Base-by-base conservation (phyloP, 225 moss, liverwort and hornwort genomes). In the Marchantia polymorpha region DNA sequence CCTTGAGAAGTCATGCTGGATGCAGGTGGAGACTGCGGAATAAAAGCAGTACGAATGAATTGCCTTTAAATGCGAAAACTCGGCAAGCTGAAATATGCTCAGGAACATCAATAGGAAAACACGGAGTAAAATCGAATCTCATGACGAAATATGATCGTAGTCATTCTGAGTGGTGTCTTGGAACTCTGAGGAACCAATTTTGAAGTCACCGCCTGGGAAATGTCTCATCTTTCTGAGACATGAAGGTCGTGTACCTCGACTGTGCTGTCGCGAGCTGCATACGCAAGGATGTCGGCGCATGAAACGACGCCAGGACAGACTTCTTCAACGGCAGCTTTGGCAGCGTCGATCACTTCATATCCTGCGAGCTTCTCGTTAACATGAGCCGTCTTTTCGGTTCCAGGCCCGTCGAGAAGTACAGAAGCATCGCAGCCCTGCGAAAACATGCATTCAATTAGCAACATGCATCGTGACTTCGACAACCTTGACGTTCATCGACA, bases 231-330 rank as follows among this genome's bases (percentile, higher is more conserved):
- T 20, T 19, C 10, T 8, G 10, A 6, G 17, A 46, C 12, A 29
- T 10, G 16, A 19, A 50, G 39, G 2, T 2, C 39, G 39, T 5
- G 16, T 56, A 85, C 85, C 70, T 77, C 53, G 0, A 73, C 54
- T 16, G 83, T 81, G 77, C 66, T 56, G 50, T 85, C 85, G 19
- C 86, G 83, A 53, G 86, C 82, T 14, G 86, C 86, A 26, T 50
- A 82, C 2, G 39, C 27, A 0, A 89, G 4, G 53, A 89, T 78
- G 69, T 89, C 88, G 7, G 86, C 85, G 49, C 85, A 88, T 0
- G 88, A 85, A 13, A 88, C 85, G 1, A 71, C 31, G 8, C 69
- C 77, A 7, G 81, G 83, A 49, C 88, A 89, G 22, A 47, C 7
- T 10, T 1, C 47, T 26, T 63, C 77, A 1, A 77, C 47, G 6